Percentiles rank a stretch among this genome's conserved stretches.
phyloP scores from a whole-genome alignment of 164 flowering plant genomes.

The Cinnamomum micranthum region DNA sequence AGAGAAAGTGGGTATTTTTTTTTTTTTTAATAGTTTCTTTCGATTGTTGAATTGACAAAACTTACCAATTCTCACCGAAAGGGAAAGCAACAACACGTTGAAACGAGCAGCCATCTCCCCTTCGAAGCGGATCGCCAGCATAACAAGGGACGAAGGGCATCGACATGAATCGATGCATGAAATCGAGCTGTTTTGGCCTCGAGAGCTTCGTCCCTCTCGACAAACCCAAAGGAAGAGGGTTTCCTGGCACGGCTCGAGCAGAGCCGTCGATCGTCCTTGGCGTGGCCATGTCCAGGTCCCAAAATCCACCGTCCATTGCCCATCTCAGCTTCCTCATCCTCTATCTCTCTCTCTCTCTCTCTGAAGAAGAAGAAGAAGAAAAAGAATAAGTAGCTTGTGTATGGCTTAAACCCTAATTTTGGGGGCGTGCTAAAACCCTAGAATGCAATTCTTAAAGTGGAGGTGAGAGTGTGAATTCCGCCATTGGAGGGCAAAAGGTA shows the following conservation, averaged over 20 bases:
- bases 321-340: conserved; percentile 80
- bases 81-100: conserved; percentile 66
- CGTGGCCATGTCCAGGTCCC: conserved; percentile 86
- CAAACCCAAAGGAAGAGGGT: conserved; percentile 61
- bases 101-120: conserved; percentile 44
- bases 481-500: no score
- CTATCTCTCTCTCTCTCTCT: not conserved
- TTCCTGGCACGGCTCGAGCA: conserved; percentile 56
- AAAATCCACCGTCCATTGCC: conserved; percentile 72
- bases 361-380: not conserved
- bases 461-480: no score
- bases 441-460: no score
- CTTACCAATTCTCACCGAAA: conserved; percentile 51
- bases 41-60: not conserved
- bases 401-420: not conserved
- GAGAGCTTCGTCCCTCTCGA: conserved; percentile 68
- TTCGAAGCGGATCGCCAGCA: conserved; percentile 16
- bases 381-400: not conserved
- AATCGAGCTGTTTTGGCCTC: conserved; percentile 77
- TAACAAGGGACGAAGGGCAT: conserved; percentile 67
- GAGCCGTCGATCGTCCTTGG: conserved; percentile 62
- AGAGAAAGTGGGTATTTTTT: not conserved
- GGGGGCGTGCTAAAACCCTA: not conserved
- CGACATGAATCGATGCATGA: conserved; percentile 82
- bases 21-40: not conserved